Conservation (phyloP, 768 basidiomycete genomes). For the Auriscalpium vulgare region DNA sequence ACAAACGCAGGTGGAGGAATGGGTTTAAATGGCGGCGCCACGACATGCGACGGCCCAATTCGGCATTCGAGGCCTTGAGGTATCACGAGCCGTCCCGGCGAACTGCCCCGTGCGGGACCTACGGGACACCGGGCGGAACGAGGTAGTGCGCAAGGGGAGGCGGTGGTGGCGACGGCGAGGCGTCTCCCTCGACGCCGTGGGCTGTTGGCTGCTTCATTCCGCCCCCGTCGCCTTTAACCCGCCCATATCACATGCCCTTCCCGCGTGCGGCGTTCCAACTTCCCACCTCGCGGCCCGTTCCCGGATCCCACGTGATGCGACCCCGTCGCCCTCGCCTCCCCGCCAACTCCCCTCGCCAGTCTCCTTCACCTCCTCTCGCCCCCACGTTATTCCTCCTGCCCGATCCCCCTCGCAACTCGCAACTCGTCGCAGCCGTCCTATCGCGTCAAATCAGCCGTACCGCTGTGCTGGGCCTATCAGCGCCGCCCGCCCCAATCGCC, state of each 20-base stretch:
- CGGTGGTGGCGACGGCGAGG: not conserved
- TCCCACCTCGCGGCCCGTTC: not conserved
- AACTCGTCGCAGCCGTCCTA: too few species aligned
- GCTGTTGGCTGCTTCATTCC: not conserved
- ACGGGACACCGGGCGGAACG: slow-evolving; percentile 2
- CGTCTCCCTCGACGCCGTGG: not conserved
- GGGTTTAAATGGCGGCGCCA: not conserved
- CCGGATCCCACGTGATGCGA: not conserved
- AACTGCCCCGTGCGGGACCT: not conserved
- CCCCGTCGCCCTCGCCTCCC: not conserved
- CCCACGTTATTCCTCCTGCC: too few species aligned
- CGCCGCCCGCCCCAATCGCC: too few species aligned
- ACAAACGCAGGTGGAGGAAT: not conserved
- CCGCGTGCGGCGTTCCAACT: too few species aligned
- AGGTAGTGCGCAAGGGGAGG: not conserved
- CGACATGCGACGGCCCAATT: slow-evolving; percentile 2
- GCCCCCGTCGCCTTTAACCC: not conserved
- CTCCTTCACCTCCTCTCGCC: too few species aligned
- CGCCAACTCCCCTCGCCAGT: too few species aligned
- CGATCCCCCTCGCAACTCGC: too few species aligned
- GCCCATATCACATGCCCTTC: too few species aligned
- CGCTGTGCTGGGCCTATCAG: too few species aligned
- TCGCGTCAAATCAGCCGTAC: too few species aligned
- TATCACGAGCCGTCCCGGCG: not conserved
- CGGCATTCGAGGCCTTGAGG: not conserved